Conservation (phyloP, 768 basidiomycete species). For the Coprinellus aureogranulatus region DNA sequence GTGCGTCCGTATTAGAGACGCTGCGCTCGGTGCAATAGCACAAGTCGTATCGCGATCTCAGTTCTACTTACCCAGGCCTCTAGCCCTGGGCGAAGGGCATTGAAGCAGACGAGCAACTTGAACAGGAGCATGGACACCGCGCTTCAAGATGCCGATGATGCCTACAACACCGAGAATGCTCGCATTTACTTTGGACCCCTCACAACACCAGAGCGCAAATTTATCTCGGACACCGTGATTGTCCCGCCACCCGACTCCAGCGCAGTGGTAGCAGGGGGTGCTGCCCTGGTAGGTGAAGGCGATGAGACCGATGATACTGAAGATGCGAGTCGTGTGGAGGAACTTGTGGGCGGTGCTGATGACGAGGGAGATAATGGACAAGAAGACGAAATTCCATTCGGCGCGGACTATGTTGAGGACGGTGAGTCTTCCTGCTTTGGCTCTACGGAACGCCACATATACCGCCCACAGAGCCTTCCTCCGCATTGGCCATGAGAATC, state of each 20-base stretch:
- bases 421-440: conserved; percentile 34
- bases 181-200: conserved; percentile 51
- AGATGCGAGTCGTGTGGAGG: conserved; percentile 22
- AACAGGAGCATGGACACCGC: conserved; percentile 17
- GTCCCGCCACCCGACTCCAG: neutral
- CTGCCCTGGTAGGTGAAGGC: neutral
- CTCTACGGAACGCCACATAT: neutral
- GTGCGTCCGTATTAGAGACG: neutral
- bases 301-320: conserved; percentile 18
- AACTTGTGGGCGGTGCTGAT: conserved; percentile 27
- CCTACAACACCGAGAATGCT: conserved; percentile 40
- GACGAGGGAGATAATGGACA: conserved; percentile 27
- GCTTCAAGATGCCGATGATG: conserved; percentile 28
- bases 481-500: conserved; percentile 62
- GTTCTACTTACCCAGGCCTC: too few relatives aligned
- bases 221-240: conserved; percentile 16
- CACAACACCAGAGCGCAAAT: conserved; percentile 52
- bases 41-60: neutral
- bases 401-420: conserved; percentile 36
- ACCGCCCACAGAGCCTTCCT: conserved; percentile 55
- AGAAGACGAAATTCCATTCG: conserved; percentile 48
- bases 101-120: neutral
- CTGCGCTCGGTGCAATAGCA: neutral
- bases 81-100: neutral
- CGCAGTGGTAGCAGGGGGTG: neutral